phyloP scores from a whole-genome alignment of 192 early-diverging fungal species.

The Coemansia sp. region DNA sequence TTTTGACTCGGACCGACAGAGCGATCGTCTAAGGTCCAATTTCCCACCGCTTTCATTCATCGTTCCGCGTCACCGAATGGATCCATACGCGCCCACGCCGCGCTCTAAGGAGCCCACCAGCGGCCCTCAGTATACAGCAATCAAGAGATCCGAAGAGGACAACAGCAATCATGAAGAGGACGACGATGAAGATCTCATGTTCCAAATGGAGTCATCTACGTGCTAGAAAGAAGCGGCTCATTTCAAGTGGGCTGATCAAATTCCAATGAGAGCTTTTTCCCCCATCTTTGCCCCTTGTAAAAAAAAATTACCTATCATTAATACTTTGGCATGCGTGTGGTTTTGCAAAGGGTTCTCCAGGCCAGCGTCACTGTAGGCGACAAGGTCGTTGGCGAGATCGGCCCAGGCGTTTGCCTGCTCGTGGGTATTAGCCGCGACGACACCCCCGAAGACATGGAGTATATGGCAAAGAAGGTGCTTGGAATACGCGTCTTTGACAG shows the following conservation, averaged over 20 bases:
- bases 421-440: conserved; percentile 74
- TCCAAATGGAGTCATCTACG: conserved; percentile 52
- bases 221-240: conserved; percentile 3
- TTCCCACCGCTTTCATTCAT: conserved; percentile 57
- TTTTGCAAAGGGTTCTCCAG: conserved; percentile 66
- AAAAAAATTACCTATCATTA: no score
- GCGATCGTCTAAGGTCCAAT: conserved; percentile 38
- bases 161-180: conserved; percentile 14
- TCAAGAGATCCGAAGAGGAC: background rate
- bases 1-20: conserved; percentile 13
- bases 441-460: conserved; percentile 77
- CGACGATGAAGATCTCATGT: conserved; percentile 54
- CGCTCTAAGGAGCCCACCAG: background rate
- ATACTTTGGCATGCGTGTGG: conserved; percentile 60
- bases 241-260: background rate
- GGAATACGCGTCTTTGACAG: conserved; percentile 81
- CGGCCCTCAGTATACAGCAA: background rate
- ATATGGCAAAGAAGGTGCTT: conserved; percentile 84
- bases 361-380: conserved; percentile 76
- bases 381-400: conserved; percentile 77
- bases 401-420: conserved; percentile 77
- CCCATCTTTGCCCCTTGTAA: no score
- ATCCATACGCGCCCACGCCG: background rate
- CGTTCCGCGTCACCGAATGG: conserved; percentile 41
- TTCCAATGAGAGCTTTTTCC: background rate